Base-by-base conservation (phyloP, 2,329 filamentous ascomycete species). In the Talaromyces marneffei region DNA sequence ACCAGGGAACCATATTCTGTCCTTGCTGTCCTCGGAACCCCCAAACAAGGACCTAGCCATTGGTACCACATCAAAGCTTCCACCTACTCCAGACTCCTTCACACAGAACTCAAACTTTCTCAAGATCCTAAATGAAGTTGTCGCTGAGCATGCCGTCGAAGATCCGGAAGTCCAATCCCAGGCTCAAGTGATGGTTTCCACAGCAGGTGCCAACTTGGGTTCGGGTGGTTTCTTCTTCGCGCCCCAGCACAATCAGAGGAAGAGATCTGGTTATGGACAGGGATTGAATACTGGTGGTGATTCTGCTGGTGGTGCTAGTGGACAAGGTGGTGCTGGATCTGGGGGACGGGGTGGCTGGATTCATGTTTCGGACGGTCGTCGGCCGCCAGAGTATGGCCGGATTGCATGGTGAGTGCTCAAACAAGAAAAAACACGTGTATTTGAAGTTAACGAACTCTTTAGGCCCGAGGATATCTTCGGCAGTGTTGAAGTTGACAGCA, bases 401-500 rank as follows among this genome's bases (percentile, higher is more conserved):
- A 86, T 87, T 64, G 82, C 85, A 57, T 85, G 81, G 81, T 78
- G 70, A 57, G 67, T 52, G 1, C 14, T 31, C 10, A 3, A 52
- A 20, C 8, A 10, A n/a, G 18, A 52, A 14, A 29, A 16, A 10
- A 12, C 37, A 29, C 18, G 29, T 18, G 10, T 29, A 48, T 4
- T 6, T 10, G 16, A 14, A 4, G 6, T 33, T 52, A 31, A 61
- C 4, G n/a, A 29, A 18, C 23, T 18, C 23, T 3, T 9, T 35
- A 79, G 78, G 70, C 85, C 85, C 0, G 85, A 87, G 69, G 85
- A 87, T 72, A 87, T 87, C 55, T 84, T 87, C 68, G 85, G 85
- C 14, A 87, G 84, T 66, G 69, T 87, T 25, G 85, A 87, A 71
- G 82, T 87, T 4, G 84, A 87, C 72, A 78, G 77, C 0, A 65